Evolutionary conservation across 2,329 filamentous ascomycete genomes (phyloP).

Genomic region (Penicillium vulpinum): DNA sequence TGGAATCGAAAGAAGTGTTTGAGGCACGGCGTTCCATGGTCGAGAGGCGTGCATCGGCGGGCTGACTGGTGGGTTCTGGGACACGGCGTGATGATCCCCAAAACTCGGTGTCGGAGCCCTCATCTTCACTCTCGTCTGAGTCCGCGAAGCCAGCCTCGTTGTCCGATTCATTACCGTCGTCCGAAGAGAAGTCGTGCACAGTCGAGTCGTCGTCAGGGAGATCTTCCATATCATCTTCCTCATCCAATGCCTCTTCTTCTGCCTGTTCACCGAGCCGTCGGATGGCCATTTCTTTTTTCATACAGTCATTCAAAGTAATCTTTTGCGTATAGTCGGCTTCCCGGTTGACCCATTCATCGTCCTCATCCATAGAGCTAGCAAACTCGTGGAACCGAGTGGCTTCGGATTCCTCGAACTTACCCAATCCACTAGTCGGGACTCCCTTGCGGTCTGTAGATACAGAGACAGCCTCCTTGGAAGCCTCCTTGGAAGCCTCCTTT

Average conservation of each 20-base stretch:
- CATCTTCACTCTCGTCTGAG: slow-evolving; percentile 64
- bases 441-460: slow-evolving; percentile 22
- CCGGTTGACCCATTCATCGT: slow-evolving; percentile 90
- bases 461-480: slow-evolving; percentile 13
- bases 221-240: slow-evolving; percentile 65
- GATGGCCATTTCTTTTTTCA: slow-evolving; percentile 86
- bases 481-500: background rate
- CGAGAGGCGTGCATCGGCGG: slow-evolving; percentile 50
- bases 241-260: slow-evolving; percentile 82
- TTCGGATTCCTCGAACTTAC: slow-evolving; percentile 45
- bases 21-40: slow-evolving; percentile 50
- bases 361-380: slow-evolving; percentile 74
- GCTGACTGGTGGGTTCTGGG: slow-evolving; percentile 56
- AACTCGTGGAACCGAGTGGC: slow-evolving; percentile 78
- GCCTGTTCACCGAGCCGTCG: slow-evolving; percentile 83
- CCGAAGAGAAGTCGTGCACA: slow-evolving; percentile 50
- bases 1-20: slow-evolving; percentile 57
- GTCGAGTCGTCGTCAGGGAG: slow-evolving; percentile 67
- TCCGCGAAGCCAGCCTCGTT: slow-evolving; percentile 71
- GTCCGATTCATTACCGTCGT: slow-evolving; percentile 77
- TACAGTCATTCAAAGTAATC: slow-evolving; percentile 84
- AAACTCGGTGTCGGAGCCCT: slow-evolving; percentile 64
- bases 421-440: slow-evolving; percentile 38
- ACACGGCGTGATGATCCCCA: slow-evolving; percentile 54
- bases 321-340: slow-evolving; percentile 64